Conservation (phyloP, 345 rosid species). For the Diplotaxis tenuifolia region DNA sequence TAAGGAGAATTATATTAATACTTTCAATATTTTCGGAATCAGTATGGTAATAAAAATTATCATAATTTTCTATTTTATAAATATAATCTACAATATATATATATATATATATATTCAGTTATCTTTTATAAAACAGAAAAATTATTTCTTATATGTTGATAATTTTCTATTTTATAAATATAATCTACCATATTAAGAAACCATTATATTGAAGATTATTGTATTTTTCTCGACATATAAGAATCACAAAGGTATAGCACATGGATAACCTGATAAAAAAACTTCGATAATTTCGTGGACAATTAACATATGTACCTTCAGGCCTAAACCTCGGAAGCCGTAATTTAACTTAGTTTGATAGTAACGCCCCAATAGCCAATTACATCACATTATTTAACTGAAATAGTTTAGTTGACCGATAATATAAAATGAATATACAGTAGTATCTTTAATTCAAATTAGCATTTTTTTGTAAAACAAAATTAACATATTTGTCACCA, state of each 20-base stretch:
- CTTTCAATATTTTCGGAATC: no score
- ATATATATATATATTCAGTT: no score
- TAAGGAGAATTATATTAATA: no score
- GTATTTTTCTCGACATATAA: not conserved
- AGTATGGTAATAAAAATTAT: no score
- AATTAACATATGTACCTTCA: no score
- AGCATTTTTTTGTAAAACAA: not conserved
- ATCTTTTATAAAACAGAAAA: no score
- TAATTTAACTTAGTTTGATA: not conserved
- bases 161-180: no score
- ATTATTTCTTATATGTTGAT: no score
- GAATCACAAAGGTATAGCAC: not conserved
- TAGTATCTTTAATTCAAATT: not conserved
- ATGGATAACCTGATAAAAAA: not conserved
- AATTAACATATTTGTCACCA: not conserved
- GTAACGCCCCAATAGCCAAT: not conserved
- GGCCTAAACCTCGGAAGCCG: not conserved
- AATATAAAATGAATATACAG: not conserved
- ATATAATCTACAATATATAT: no score
- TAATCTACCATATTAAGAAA: no score
- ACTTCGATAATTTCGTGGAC: not conserved
- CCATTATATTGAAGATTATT: no score
- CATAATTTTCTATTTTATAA: no score
- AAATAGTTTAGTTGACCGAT: not conserved
- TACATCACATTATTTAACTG: conserved; percentile 1